Evolutionary conservation across 352 stramenopile genomes (phyloP), one percentile per base, ranked within the genome.

Genomic region (Globisporangium radiosum): DNA sequence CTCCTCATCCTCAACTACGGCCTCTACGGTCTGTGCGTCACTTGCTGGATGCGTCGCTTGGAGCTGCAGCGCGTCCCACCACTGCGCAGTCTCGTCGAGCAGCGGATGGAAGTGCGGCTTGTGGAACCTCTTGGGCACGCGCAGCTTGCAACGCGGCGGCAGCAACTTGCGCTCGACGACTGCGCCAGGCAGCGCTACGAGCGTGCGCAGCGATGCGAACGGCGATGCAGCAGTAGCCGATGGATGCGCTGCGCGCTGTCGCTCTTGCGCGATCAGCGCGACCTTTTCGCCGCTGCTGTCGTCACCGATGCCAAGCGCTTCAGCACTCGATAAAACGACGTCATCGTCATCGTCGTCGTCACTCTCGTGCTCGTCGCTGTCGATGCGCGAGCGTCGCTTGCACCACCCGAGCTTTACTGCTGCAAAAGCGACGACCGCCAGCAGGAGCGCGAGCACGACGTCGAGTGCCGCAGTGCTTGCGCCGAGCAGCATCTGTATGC

Each of bases 41-140:
- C 17, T 52, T 36, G 8, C 47, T 38, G 5, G 3, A n/a, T 1
- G 13, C 25, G 39, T 11, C 5, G 17, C 25, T 33, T 54, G 9
- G 6, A 44, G 38, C 37, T 56, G 37, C 37, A 47, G 68, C 17
- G 61, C 43, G 17, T 82, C 67, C 75, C 75, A 87, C 60, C 77
- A 87, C 62, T 78, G 60, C 10, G 65, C 70, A 0, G 78, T 85
- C 57, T 88, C 75, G 13, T 85, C 68, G 11, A 88, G 68, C 48
- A 85, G 50, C n/a, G 75, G 78, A 44, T 81, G 84, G 52, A 88
- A 88, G 52, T 76, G 77, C 25, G 75, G 70, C 60, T 78, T 72
- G 62, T 85, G 75, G 38, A 74, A 54, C 59, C 83, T 83, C 62
- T 78, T 78, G 11, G 63, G 52, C 9, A 62, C 52, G 9, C 25